These are phyloP conservation scores for Halophytophthora polymorphica DNA, from an alignment of 352 stramenopile genomes.

Conservation along the genomic window DNA sequence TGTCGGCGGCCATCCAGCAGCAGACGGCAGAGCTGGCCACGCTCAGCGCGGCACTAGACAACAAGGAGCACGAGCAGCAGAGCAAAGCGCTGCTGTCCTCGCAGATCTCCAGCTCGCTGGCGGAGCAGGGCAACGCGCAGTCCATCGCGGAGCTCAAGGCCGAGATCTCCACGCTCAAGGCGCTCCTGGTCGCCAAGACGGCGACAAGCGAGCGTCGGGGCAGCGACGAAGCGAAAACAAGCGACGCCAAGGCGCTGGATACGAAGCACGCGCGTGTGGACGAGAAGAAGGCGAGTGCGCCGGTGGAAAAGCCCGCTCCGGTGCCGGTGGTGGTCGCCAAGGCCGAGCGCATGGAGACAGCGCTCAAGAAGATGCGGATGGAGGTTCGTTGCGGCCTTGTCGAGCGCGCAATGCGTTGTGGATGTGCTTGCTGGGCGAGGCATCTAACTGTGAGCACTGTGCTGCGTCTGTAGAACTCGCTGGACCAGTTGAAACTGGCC, in stretches of 20 bases:
- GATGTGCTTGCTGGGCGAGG: not conserved
- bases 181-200: slow-evolving; percentile 42
- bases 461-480: slow-evolving; percentile 44
- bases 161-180: slow-evolving; percentile 64
- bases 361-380: slow-evolving; percentile 46
- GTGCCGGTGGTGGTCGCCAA: slow-evolving; percentile 17
- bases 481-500: slow-evolving; percentile 66
- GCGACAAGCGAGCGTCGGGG: slow-evolving; percentile 8
- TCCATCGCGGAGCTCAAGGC: slow-evolving; percentile 68
- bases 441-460: slow-evolving; percentile 1
- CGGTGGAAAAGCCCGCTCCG: too few relatives aligned
- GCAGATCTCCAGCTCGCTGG: slow-evolving; percentile 44
- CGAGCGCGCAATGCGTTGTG: not conserved
- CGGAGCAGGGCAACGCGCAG: slow-evolving; percentile 50
- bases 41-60: slow-evolving; percentile 47
- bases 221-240: slow-evolving; percentile 6
- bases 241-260: not conserved
- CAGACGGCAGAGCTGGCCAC: slow-evolving; percentile 62
- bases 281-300: too few relatives aligned
- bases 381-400: slow-evolving; percentile 30
- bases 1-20: slow-evolving; percentile 58
- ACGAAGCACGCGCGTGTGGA: slow-evolving; percentile 12
- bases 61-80: slow-evolving; percentile 54
- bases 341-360: slow-evolving; percentile 40
- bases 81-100: slow-evolving; percentile 37